Evolutionary conservation across 306 rosid species (phyloP), one percentile per base, ranked within the genome.

Genomic region (Lathyrus oleraceus): DNA sequence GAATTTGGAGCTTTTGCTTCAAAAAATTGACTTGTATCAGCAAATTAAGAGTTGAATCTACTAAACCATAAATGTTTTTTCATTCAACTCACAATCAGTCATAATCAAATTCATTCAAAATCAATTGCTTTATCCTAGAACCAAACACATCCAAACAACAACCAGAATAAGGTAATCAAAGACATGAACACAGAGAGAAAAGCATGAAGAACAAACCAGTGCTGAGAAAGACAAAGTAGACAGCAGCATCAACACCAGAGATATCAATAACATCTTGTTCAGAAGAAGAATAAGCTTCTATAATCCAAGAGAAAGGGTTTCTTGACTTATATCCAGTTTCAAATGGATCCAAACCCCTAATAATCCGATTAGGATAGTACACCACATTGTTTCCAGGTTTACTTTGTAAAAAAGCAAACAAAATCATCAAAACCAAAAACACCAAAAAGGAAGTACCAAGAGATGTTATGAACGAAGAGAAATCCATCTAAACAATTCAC

Each of bases 221-320:
- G 86, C 71, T 42, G 71, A 91, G 47, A 70, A 91, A 95, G 72
- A 91, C 96, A 28, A 86, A 95, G 91, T 91, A 87, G 0, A 91
- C 99, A 19, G 99, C 99, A 65, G 97, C 82, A 71, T 95, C 99
- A 1, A 89, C 84, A 60, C 99, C 99, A n/a, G 97, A 91, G 48
- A 84, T 10, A 66, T 82, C 35, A 52, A 95, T 85, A 23, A 95
- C 72, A 5, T 95, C 93, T 60, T 57, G 47, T 76, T 95, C 99
- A 5, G 95, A 70, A 44, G 99, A 85, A 32, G 83, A 73, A 16
- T 81, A 0, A 16, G 96, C 97, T 61, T 89, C 97, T 14, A 19
- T 71, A 73, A 90, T 86, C 99, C 99, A 94, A 3, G 92, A 60
- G 69, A 90, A 87, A 23, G 97, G 98, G 81, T 81, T 87, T 14